Evolutionary conservation across 768 basidiomycete species (phyloP), one percentile per base, ranked within the genome.

Genomic region (Leccinum imitatum): DNA sequence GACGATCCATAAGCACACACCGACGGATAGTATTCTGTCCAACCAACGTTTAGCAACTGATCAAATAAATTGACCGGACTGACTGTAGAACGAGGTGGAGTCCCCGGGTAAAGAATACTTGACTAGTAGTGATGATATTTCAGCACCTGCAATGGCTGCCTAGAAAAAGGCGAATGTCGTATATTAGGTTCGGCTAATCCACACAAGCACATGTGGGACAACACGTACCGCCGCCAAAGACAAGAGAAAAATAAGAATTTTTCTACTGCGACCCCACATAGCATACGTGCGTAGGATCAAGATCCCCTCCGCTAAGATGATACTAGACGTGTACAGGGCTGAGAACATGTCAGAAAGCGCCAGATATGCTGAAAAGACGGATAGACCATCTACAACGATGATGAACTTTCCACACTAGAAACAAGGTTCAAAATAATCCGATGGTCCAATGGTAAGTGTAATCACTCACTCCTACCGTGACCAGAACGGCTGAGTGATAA

Each of bases 271-370:
- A 56, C 59, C 60, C 65, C 69, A 70, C 53, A 70, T 48, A 17
- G 69, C 68, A n/a, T 67, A 71, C 17, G 70, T 71, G 37, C 69
- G 70, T 2, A 71, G 52, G 65, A 51, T 33, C 33, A 33, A 33
- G 33, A 33, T 33, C 33, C 33, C 33, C 33, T 33, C 33, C 33
- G 33, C 13, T 13, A 58, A 58, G 14, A 71, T 15, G 14, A 67
- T 35, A n/a, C 65, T 63, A 9, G 54, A 52, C 27, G 2, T 61
- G 46, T 60, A 71, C 6, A 62, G 27, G 21, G 41, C 66, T 71
- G 48, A 41, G 19, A 23, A 11, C 19, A 23, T 23, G 25, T 71
- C 37, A 63, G 27, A 5, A 19, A 48, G 33, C 2, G 25, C 1
- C 9, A 25, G 17, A 23, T 11, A 47, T 30, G 21, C 0, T 14